Conservation (phyloP, 257 asterid genomes). For the Plectranthus barbatus region DNA sequence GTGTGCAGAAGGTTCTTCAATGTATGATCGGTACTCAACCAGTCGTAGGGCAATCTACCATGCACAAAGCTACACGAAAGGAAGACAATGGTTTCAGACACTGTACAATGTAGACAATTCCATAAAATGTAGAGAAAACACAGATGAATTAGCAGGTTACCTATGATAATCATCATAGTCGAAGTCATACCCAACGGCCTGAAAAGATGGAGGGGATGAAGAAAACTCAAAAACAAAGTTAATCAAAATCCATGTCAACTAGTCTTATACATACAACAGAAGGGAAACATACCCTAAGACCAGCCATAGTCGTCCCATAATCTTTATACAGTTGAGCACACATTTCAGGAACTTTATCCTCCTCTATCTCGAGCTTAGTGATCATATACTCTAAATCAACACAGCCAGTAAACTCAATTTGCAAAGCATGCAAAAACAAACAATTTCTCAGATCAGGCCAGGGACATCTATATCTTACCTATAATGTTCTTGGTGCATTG, state of each 20-base stretch:
- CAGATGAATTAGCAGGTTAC: constrained; percentile 19
- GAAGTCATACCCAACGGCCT: constrained; percentile 74
- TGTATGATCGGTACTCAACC: constrained; percentile 59
- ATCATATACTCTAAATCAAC: constrained; percentile 60
- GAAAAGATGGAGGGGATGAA: constrained; percentile 10
- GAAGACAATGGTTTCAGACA: neutral
- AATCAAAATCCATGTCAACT: neutral
- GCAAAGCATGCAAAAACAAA: neutral
- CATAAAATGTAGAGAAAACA: neutral
- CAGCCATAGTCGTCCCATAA: constrained; percentile 95
- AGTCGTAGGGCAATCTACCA: constrained; percentile 80
- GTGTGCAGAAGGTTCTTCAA: constrained; percentile 53
- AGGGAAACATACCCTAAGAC: constrained; percentile 52
- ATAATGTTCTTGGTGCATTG: constrained; percentile 67
- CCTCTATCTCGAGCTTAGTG: constrained; percentile 55
- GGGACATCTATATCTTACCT: constrained; percentile 26
- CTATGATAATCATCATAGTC: constrained; percentile 85
- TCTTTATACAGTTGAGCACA: constrained; percentile 66
- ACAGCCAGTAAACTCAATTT: constrained; percentile 1
- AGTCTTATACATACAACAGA: neutral
- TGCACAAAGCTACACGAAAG: constrained; percentile 58
- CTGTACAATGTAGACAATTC: neutral
- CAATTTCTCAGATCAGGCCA: neutral
- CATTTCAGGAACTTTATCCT: constrained; percentile 54
- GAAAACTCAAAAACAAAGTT: neutral